Percentiles rank a stretch among this genome's conserved stretches.
phyloP scores from a whole-genome alignment of 2,329 filamentous ascomycete genomes.

The Aspergillus unguis region DNA sequence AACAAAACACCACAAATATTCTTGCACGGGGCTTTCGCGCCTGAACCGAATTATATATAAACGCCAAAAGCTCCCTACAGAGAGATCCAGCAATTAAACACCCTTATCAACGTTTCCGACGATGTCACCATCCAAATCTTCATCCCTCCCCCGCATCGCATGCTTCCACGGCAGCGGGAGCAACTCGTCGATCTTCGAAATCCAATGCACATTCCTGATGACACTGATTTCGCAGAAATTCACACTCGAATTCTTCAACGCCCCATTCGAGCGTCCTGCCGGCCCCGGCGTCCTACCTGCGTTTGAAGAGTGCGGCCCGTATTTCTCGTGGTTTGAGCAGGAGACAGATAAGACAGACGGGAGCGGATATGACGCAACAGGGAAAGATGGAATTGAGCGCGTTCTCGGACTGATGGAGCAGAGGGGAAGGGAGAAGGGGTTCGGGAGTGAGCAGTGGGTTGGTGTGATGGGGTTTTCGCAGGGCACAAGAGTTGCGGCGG shows the following conservation, averaged over 20 bases:
- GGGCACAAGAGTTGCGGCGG: conserved; percentile 18
- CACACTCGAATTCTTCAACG: conserved; percentile 22
- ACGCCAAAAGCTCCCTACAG: background rate
- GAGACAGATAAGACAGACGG: conserved; percentile 16
- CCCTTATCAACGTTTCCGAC: background rate
- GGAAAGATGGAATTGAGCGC: conserved; percentile 20
- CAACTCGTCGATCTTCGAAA: conserved; percentile 16
- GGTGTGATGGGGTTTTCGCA: conserved; percentile 24
- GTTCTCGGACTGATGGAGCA: conserved; percentile 19
- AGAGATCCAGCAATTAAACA: background rate
- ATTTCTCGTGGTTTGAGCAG: conserved; percentile 20
- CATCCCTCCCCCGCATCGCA: conserved; percentile 19
- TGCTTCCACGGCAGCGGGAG: conserved; percentile 25
- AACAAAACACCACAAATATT: too few relatives aligned
- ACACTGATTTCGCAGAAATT: conserved; percentile 15
- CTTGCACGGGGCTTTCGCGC: too few relatives aligned
- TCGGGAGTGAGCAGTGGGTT: conserved; percentile 17
- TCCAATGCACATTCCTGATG: conserved; percentile 20
- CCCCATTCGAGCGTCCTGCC: conserved; percentile 15
- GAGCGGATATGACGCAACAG: conserved; percentile 17
- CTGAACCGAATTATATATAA: too few relatives aligned
- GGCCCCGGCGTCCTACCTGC: conserved; percentile 23
- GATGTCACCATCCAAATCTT: background rate
- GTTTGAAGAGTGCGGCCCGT: conserved; percentile 17
- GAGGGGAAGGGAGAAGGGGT: background rate